Conservation (phyloP, 129 eudicot species). For the Deinandra increscens region DNA sequence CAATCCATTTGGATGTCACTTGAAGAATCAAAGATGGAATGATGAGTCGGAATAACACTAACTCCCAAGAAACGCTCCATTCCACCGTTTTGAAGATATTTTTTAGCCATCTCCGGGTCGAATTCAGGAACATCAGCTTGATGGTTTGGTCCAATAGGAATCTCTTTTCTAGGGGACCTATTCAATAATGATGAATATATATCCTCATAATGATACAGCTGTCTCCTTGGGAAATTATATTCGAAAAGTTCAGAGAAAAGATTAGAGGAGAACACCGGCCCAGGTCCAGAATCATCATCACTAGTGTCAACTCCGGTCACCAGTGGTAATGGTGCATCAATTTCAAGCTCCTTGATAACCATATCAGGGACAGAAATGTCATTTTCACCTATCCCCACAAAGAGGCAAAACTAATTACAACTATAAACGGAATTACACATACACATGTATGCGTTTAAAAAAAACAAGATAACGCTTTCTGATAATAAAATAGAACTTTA, state of each 20-base stretch:
- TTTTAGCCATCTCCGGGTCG: conserved; percentile 23
- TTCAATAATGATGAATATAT: conserved; percentile 42
- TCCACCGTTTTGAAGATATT: conserved; percentile 8
- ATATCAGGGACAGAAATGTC: conserved; percentile 29
- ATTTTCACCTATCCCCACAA: conserved; percentile 26
- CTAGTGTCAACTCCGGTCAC: conserved; percentile 40
- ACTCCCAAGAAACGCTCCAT: conserved; percentile 34
- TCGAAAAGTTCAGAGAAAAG: conserved; percentile 38
- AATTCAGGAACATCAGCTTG: conserved; percentile 62
- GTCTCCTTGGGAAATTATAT: conserved; percentile 40
- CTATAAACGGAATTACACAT: neutral
- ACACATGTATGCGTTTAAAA: neutral
- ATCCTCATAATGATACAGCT: conserved; percentile 38
- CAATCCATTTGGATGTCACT: conserved; percentile 30
- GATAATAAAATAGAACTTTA: neutral
- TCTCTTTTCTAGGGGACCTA: conserved; percentile 47
- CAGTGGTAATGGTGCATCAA: conserved; percentile 45
- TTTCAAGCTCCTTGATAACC: conserved; percentile 44
- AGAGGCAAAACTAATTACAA: conserved; percentile 5
- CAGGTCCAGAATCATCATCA: conserved; percentile 42
- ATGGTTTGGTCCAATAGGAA: conserved; percentile 59
- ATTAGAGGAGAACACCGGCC: conserved; percentile 32
- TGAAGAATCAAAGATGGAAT: conserved; percentile 9
- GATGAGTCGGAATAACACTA: conserved; percentile 24
- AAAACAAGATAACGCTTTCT: neutral